These are phyloP conservation scores for Monosporascus sp. DNA, from an alignment of 2,329 filamentous ascomycete genomes.

Conservation along the genomic window DNA sequence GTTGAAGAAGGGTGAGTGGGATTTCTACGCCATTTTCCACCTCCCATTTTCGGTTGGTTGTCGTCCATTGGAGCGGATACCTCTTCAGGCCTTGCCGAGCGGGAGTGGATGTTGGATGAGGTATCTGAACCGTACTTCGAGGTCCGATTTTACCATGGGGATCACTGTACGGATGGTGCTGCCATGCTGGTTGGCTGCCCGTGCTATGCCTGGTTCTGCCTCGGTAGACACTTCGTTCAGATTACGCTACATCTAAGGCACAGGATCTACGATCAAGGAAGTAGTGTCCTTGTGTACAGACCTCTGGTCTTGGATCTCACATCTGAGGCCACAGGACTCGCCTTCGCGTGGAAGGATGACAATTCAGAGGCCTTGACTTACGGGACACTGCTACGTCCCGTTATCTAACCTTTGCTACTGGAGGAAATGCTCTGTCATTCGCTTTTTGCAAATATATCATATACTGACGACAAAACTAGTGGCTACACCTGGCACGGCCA, in stretches of 20 bases:
- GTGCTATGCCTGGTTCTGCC: neutral
- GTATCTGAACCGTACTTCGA: neutral
- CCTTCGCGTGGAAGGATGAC: slow-evolving; percentile 5
- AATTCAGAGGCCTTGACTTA: slow-evolving; percentile 1
- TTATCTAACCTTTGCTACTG: neutral
- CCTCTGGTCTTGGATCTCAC: slow-evolving; percentile 5
- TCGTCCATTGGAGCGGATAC: neutral
- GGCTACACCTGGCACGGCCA: slow-evolving; percentile 59
- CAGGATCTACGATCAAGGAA: neutral
- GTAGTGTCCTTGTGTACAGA: neutral
- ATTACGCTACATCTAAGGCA: neutral
- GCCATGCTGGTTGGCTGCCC: neutral
- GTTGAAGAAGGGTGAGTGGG: slow-evolving; percentile 77
- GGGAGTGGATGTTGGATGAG: neutral
- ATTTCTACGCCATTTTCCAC: neutral
- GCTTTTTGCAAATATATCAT: neutral
- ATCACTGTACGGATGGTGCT: neutral
- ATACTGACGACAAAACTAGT: slow-evolving; percentile 36
- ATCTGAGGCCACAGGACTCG: slow-evolving; percentile 11
- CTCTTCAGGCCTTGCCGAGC: neutral
- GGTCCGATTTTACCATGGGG: neutral
- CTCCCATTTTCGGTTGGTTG: neutral
- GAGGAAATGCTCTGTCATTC: neutral
- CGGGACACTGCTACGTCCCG: no score
- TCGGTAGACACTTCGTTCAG: neutral